Evolutionary conservation across 2,329 filamentous ascomycete genomes (phyloP), one percentile per base, ranked within the genome.

Genomic region (Aspergillus oerlinghausenensis): DNA sequence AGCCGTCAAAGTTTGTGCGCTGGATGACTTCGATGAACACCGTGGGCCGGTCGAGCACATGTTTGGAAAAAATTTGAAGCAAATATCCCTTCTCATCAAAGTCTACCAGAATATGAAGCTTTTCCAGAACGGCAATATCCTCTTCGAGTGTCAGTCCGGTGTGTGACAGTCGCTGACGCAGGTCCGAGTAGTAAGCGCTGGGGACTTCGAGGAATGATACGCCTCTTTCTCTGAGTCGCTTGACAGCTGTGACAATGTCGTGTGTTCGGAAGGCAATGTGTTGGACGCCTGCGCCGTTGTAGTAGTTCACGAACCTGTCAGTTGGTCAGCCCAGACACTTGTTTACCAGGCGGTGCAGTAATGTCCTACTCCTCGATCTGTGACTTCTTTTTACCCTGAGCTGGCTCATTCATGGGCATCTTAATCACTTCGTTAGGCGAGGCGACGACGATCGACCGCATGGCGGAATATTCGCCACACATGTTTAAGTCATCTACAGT

Each of bases 401-500:
- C 92, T 1, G 92, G 92, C 78, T 96, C 92, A 78, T 96, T 96
- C 82, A 96, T 93, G 65, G 92, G 92, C 90, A 96, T 96, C 79
- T 96, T 96, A 76, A 96, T 90, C 4, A 87, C 75, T 62, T 92
- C 88, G 77, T 92, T 89, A 55, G 85, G 84, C 25, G 87, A 90
- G 48, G 88, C 85, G 87, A 96, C 93, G 69, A 96, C 92, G 68
- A 96, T 85, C 61, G 85, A 89, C 74, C 86, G 89, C 62, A 96
- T 84, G 9, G 92, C 90, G 0, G 87, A 91, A 81, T 89, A 96
- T 67, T 95, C 91, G 60, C 90, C 94, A 79, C 86, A 89, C 78
- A 96, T 94, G 70, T 91, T 84, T 61, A 84, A 87, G 80, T 96
- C 92, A 75, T 96, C 92, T 57, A 96, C 91, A 50, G 85, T 89